Base-by-base conservation (phyloP, 345 rosid species). In the Kernera saxatilis region DNA sequence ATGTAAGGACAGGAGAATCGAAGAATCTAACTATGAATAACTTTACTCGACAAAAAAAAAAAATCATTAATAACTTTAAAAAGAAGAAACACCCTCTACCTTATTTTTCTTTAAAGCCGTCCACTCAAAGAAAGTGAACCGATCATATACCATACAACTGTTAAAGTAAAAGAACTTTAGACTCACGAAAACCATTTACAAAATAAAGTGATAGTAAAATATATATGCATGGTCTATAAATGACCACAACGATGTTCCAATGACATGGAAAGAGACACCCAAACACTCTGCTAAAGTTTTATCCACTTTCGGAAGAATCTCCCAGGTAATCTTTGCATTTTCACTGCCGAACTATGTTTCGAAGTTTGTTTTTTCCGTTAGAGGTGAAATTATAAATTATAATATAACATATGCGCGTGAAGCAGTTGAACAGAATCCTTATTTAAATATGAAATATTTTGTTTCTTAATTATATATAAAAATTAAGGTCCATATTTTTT, bases 51-150 rank as follows among this genome's bases (percentile, higher is more conserved):
- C 9, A 17, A 9, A 22, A 27, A 9, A 22, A 27, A 43, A 36
- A 50, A 36, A 67, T 52, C 29, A 52, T 51, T 27, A 66, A 66
- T 22, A 22, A 25, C 37, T 66, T 66, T n/a, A n/a, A 17, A 10
- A 37, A 25, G 2, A 30, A 43, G 35, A 44, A 57, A 57, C 26
- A 26, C 26, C 43, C 6, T 46, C 39, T 18, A 12, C 17, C 29
- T 48, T 70, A 27, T 59, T 36, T 58, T 37, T 19, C 19, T 51
- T 29, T 29, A 50, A 61, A 50, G 75, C 14, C 53, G 2, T 50
- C 69, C 69, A 61, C 53, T 18, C 69, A 51, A 51, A 71, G 44
- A 62, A 62, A 71, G 69, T 62, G 27, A 40, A 52, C 21, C 37
- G 44, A 60, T 60, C 60, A 40, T 51, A 40, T 52, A 41, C 62